Base-by-base conservation (phyloP, 2,329 filamentous ascomycete genomes). In the Paraphoma sp. region DNA sequence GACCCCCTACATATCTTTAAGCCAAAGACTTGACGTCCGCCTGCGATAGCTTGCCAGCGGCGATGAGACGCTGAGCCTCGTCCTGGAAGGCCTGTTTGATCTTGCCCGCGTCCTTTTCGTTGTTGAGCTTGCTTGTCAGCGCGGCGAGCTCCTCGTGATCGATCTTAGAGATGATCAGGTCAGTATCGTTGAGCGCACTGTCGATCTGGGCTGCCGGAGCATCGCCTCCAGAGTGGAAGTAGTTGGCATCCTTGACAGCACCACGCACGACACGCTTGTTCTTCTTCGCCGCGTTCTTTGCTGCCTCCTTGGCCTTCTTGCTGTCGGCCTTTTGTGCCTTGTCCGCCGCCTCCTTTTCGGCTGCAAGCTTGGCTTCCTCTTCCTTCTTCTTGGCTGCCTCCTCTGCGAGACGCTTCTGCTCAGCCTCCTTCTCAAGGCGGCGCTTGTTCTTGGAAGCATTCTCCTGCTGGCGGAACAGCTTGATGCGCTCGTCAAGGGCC, bases 221-320 rank as follows among this genome's bases (percentile, higher is more conserved):
- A 52, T 88, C 90, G 44, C 85, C 81, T 36, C 75, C 81, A 17
- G 82, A 82, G 54, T 83, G 84, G 78, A 99, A 97, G 87, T 99
- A 99, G 85, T 97, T 97, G 72, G 91, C 93, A 67, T 99, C 95
- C 86, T 99, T 99, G 80, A 94, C 91, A 64, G 91, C 93, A 60
- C 87, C 89, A 79, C 96, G 93, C 70, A 99, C 88, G 46, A 98
- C 90, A 84, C 95, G 92, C 87, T 97, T 97, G 87, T 99, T 99
- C 91, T 99, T 99, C 90, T 99, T 99, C 72, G 95, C 90, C 12
- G 95, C 95, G 74, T 93, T 97, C 88, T 99, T 99, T 56, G 95
- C 95, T 1, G 94, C 94, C 81, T 99, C 95, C 84, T 98, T 99
- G 59, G 91, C 89, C 86, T 99, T 99, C 87, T 98, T 99, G 72